Evolutionary conservation across 345 rosid species (phyloP).

Genomic region (Aegle marmelos): DNA sequence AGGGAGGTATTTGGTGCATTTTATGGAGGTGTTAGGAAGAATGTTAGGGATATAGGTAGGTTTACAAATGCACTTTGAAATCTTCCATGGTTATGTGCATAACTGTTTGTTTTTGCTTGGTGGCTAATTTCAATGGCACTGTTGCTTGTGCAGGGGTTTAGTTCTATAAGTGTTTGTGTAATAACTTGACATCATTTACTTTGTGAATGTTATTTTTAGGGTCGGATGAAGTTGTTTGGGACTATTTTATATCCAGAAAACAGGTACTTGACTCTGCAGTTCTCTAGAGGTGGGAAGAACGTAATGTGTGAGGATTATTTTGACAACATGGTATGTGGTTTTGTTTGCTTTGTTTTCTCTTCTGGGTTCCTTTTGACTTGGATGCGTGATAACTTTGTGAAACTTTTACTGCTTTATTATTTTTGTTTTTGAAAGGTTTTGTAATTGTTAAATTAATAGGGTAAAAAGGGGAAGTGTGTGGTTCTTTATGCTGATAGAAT

Average conservation of each 20-base stretch:
- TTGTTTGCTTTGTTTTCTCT: not conserved
- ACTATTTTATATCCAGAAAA: conserved; percentile 66
- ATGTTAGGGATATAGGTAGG: not conserved
- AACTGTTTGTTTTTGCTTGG: not conserved
- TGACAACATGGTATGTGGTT: conserved; percentile 52
- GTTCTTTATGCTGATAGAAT: not conserved
- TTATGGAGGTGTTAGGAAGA: not conserved
- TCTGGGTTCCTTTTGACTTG: not conserved
- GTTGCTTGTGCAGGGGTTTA: not conserved
- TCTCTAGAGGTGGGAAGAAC: conserved; percentile 81
- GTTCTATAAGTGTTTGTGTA: not conserved
- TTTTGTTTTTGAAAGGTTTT: not conserved
- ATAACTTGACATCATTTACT: not conserved
- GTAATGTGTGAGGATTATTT: conserved; percentile 70
- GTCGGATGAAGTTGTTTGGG: conserved; percentile 90
- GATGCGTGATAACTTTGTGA: not conserved
- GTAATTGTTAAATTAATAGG: not conserved
- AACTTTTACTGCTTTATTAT: not conserved
- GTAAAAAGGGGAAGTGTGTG: not conserved
- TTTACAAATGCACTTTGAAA: not conserved
- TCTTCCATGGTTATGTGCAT: not conserved
- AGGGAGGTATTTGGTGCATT: not conserved
- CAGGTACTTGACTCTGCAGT: conserved; percentile 58
- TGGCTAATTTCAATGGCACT: not conserved
- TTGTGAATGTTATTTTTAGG: conserved; percentile 40